Evolutionary conservation across 2,329 filamentous ascomycete species (phyloP).

Genomic region (Aspergillus awamori): DNA sequence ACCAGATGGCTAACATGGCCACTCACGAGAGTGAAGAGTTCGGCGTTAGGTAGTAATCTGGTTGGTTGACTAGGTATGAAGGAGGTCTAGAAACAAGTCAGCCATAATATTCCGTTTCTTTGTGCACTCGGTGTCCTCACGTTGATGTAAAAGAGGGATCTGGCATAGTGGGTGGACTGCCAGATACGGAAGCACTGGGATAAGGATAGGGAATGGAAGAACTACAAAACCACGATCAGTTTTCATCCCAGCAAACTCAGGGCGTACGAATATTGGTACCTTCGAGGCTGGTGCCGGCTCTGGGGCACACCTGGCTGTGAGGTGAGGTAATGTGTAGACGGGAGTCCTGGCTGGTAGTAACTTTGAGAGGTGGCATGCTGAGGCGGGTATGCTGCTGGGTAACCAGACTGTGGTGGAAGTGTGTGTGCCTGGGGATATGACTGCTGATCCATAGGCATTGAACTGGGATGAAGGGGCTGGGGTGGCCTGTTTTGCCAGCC

Average conservation of each 20-base stretch:
- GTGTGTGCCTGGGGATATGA: slow-evolving; percentile 30
- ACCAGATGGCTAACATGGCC: background rate
- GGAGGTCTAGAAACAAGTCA: slow-evolving; percentile 29
- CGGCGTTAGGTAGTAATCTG: slow-evolving; percentile 38
- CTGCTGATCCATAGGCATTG: slow-evolving; percentile 31
- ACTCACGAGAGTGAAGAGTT: slow-evolving; percentile 36
- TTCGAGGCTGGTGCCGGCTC: slow-evolving; percentile 24
- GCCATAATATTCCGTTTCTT: background rate
- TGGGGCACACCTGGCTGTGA: slow-evolving; percentile 17
- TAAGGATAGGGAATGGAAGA: slow-evolving; percentile 27
- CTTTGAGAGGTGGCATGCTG: slow-evolving; percentile 25
- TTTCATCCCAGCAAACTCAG: background rate
- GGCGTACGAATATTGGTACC: slow-evolving; percentile 17
- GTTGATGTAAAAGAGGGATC: slow-evolving; percentile 28
- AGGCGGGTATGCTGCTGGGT: slow-evolving; percentile 30
- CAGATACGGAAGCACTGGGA: slow-evolving; percentile 24
- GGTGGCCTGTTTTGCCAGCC: slow-evolving; percentile 34
- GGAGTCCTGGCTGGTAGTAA: slow-evolving; percentile 26
- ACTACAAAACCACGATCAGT: slow-evolving; percentile 15
- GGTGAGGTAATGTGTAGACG: slow-evolving; percentile 24
- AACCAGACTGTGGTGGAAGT: slow-evolving; percentile 27
- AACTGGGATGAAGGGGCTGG: slow-evolving; percentile 31
- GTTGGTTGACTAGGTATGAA: slow-evolving; percentile 38
- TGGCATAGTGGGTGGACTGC: slow-evolving; percentile 23
- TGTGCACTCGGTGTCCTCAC: slow-evolving; percentile 19